Evolutionary conservation across 805 yeast species (phyloP), one percentile per base, ranked within the genome.

Genomic region (Saturnispora sekii): DNA sequence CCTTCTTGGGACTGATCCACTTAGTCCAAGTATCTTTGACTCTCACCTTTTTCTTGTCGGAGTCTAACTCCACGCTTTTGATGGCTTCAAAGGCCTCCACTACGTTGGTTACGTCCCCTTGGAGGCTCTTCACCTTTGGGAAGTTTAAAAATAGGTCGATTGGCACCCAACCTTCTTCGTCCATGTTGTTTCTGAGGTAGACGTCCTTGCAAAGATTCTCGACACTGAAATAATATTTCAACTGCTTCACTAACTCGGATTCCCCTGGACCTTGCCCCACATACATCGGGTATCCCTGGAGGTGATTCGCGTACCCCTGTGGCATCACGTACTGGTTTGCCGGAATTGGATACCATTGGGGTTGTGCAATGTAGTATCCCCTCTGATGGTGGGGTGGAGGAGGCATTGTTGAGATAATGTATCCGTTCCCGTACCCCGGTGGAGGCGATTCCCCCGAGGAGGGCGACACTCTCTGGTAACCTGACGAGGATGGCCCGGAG

Each of bases 161-260:
- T 29, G 73, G 72, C 40, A 87, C 74, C 70, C 77, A 79, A 14
- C 96, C 96, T 50, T 77, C 71, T 32, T 71, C 50, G 62, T 77
- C 72, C 90, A 89, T 83, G 54, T 83, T 83, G 48, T 75, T 73
- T 61, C 95, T 76, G 62, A 90, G 70, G 62, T 67, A 90, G 40
- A 78, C 64, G 66, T 90, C 98, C 61, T 85, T 84, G 58, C 81
- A 69, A 60, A 90, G 70, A 65, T 90, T 90, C 53, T 86, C 96
- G 45, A 80, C 70, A 28, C 94, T 81, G 63, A 90, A 84, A 63
- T 90, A 90, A 68, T 89, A 90, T 59, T 82, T 86, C 42, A 89
- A 66, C 67, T 89, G 97, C 63, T 58, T 62, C 0, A 45, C 48
- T 11, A 61, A 26, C 18, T 30, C 35, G 10, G 21, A 17, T 16